Conservation (phyloP, 1,284 basidiomycete genomes). For the Grifola frondosa region DNA sequence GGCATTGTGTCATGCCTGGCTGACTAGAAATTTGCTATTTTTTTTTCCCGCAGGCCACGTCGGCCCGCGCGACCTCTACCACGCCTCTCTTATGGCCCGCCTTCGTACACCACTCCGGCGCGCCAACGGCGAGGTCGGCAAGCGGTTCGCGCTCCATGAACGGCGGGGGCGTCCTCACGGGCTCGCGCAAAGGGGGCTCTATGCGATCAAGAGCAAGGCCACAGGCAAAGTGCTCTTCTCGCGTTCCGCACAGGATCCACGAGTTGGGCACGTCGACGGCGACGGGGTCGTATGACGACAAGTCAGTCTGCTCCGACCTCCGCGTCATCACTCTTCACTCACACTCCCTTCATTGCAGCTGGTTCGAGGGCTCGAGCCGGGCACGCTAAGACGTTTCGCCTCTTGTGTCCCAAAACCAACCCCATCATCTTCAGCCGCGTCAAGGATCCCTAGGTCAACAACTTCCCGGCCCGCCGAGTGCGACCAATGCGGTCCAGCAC, state of each 20-base stretch:
- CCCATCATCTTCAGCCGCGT: neutral
- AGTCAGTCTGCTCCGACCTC: neutral
- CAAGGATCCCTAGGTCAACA: neutral
- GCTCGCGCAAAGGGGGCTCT: neutral
- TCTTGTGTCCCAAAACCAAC: neutral
- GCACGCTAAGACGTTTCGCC: neutral
- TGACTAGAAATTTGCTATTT: too few relatives aligned
- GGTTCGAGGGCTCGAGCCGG: constrained; percentile 4
- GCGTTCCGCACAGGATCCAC: neutral
- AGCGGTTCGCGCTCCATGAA: too few relatives aligned
- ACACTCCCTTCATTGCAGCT: too few relatives aligned
- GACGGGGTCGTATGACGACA: constrained; percentile 6
- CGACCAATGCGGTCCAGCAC: constrained; percentile 1
- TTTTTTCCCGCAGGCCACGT: too few relatives aligned
- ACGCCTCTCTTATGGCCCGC: too few relatives aligned
- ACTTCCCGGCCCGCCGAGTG: neutral
- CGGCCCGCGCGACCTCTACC: too few relatives aligned
- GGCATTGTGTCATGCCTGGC: too few relatives aligned
- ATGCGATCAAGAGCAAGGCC: constrained; percentile 8
- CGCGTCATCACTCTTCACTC: too few relatives aligned
- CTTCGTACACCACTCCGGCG: too few relatives aligned
- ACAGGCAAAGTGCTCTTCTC: constrained; percentile 8
- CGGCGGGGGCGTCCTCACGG: too few relatives aligned
- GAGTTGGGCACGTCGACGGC: constrained; percentile 6
- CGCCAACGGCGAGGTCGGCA: too few relatives aligned